Evolutionary conservation across 805 yeast species (phyloP).

Genomic region (Schizosaccharomyces japonicus): DNA sequence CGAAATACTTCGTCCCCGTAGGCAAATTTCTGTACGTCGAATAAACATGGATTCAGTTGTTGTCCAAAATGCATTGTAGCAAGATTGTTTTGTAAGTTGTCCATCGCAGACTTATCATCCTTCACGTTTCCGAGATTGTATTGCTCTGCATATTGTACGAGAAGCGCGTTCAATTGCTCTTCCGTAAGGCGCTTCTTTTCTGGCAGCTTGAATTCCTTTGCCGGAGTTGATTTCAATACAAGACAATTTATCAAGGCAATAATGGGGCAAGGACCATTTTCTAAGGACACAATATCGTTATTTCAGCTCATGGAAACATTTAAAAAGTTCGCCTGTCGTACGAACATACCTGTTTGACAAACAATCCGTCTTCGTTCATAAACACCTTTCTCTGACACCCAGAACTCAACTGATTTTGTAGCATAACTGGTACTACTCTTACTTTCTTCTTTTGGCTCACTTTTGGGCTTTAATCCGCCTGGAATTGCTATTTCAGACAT

Average conservation of each 20-base stretch:
- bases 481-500: too few species aligned
- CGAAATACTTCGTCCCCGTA: neutral
- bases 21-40: neutral
- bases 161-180: neutral
- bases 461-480: too few species aligned
- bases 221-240: neutral
- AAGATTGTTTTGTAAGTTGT: constrained; percentile 16
- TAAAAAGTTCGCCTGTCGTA: neutral
- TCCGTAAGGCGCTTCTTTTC: neutral
- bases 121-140: neutral
- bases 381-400: too few species aligned
- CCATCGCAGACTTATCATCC: constrained; percentile 23
- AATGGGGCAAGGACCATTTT: constrained; percentile 1
- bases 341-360: neutral
- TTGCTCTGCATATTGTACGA: neutral
- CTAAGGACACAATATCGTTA: neutral
- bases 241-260: neutral
- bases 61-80: constrained; percentile 1
- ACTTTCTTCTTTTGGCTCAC: too few species aligned
- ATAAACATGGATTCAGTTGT: neutral
- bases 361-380: neutral
- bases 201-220: neutral
- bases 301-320: neutral
- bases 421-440: too few species aligned
- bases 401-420: too few species aligned